These are phyloP conservation scores for Ascochyta clinopodiicola DNA, from an alignment of 2,329 filamentous ascomycete genomes.

Conservation along the genomic window DNA sequence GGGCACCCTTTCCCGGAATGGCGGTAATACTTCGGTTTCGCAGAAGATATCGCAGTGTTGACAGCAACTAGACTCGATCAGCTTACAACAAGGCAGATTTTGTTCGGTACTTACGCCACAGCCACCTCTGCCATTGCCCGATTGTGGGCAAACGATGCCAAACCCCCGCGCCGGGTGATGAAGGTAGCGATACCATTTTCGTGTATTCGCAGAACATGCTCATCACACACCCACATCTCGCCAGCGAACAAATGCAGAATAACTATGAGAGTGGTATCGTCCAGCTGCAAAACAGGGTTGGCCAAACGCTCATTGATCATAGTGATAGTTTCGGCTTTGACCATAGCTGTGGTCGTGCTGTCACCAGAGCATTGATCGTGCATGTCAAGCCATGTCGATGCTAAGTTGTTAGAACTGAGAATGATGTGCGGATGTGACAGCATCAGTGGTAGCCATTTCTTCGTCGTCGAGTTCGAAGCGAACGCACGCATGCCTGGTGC, in stretches of 20 bases:
- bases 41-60: constrained; percentile 39
- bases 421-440: constrained; percentile 34
- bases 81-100: background rate
- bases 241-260: constrained; percentile 40
- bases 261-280: constrained; percentile 38
- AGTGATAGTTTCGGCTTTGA: constrained; percentile 36
- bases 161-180: constrained; percentile 32
- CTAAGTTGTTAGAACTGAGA: constrained; percentile 32
- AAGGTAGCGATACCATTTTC: constrained; percentile 33
- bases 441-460: constrained; percentile 38
- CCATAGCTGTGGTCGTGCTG: constrained; percentile 31
- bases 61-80: constrained; percentile 28
- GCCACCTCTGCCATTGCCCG: constrained; percentile 27
- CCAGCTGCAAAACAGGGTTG: constrained; percentile 10
- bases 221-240: constrained; percentile 42
- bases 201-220: constrained; percentile 33
- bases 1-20: constrained; percentile 26
- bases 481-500: constrained; percentile 30
- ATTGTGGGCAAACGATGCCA: constrained; percentile 20
- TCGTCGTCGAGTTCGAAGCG: constrained; percentile 24
- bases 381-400: constrained; percentile 42
- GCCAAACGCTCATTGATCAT: constrained; percentile 36
- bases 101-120: constrained; percentile 29
- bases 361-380: constrained; percentile 27
- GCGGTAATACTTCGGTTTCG: constrained; percentile 28